Base-by-base conservation (phyloP, 257 asterid species). In the Solanum tarijense region DNA sequence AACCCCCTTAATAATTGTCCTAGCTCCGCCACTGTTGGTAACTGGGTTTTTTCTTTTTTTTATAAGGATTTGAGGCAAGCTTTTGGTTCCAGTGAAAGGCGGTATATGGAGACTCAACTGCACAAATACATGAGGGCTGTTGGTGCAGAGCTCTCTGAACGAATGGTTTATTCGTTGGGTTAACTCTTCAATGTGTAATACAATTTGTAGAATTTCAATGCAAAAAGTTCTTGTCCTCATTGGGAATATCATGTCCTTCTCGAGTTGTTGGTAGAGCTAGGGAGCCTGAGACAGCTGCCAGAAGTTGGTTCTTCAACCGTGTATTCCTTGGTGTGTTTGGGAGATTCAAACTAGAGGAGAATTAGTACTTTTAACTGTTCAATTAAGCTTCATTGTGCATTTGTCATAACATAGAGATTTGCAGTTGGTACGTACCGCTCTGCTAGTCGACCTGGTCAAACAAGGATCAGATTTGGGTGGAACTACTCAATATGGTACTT, bases 111-210 rank as follows among this genome's bases (percentile, higher is more conserved):
- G 88, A 90, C 86, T 72, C 97, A 89, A 91, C 81, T 97, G 88
- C 94, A 85, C 83, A 89, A 92, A 87, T 95, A 95, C 87, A 90
- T 83, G 86, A 91, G 88, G 83, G 96, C 87, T 72, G 98, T 96
- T 89, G 99, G 99, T 62, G 82, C 88, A 6, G 98, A 96, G 88
- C 99, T 97, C 74, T 92, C 98, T 29, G 90, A 92, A 90, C 90
- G 92, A 87, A 95, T 96, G 96, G 98, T 94, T 69, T 96, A 92
- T 93, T 91, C 92, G 7, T 90, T 90, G 13, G 94, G 92, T 41
- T 96, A 95, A 94, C 89, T 43, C 86, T 29, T 36, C 73, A 73
- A 39, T 74, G 83, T 21, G 52, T 35, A 20, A 73, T 73, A 35
- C 31, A 73, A 10, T 73, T 73, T 73, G 18, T 21, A 5, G 29